These are phyloP conservation scores for Botrytis fragariae DNA, from an alignment of 2,329 filamentous ascomycete species.

Conservation along the genomic window DNA sequence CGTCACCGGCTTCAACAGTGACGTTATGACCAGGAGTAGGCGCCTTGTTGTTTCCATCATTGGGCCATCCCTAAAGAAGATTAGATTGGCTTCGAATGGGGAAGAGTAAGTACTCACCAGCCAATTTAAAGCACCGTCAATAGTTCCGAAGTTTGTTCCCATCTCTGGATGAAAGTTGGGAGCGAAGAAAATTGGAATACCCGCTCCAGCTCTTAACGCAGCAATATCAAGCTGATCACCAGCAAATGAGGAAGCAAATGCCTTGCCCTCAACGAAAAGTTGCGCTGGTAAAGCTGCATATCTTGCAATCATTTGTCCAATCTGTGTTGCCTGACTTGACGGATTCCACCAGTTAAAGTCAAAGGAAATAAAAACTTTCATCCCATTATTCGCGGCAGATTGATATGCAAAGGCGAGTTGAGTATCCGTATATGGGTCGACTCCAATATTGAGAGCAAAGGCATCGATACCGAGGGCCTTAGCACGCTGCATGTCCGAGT, in stretches of 20 bases:
- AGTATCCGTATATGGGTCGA: constrained; percentile 34
- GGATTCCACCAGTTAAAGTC: constrained; percentile 33
- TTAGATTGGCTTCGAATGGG: too few relatives aligned
- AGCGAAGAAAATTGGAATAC: constrained; percentile 29
- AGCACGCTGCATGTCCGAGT: constrained; percentile 29
- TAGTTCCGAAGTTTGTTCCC: constrained; percentile 20
- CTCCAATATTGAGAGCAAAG: constrained; percentile 40
- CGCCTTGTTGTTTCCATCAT: constrained; percentile 31
- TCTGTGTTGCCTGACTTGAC: constrained; percentile 24
- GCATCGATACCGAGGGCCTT: constrained; percentile 39
- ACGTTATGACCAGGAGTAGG: constrained; percentile 27
- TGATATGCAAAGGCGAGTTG: constrained; percentile 37
- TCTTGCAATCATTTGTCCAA: constrained; percentile 34
- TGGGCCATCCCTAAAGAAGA: constrained; percentile 26
- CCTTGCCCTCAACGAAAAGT: constrained; percentile 37
- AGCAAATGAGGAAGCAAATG: constrained; percentile 48
- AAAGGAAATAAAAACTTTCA: constrained; percentile 40
- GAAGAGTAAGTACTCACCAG: constrained; percentile 18
- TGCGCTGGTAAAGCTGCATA: constrained; percentile 39
- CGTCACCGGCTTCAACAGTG: constrained; percentile 27
- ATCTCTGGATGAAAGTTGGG: constrained; percentile 31
- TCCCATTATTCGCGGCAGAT: constrained; percentile 31
- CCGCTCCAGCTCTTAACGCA: constrained; percentile 40
- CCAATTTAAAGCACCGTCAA: constrained; percentile 32
- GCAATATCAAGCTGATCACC: constrained; percentile 47